A percentile compares a stretch with the other conserved stretches of the same genome.
Evolutionary conservation across 305 asterid species (phyloP).

Genomic region (Fraxinus paxiana): DNA sequence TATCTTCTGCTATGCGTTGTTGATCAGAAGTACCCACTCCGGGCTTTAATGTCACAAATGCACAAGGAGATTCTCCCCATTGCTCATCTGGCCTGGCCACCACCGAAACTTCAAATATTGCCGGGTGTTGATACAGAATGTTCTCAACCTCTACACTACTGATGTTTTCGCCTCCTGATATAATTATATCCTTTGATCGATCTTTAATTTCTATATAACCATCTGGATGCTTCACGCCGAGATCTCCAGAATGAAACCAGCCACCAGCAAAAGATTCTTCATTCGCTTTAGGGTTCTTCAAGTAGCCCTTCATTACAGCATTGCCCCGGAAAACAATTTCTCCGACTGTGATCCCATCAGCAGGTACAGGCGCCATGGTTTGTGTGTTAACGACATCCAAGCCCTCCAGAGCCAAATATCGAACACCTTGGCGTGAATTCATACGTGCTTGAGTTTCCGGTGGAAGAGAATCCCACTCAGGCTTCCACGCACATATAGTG

Average conservation of each 20-base stretch:
- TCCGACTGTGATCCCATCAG: conserved; percentile 78
- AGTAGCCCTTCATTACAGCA: conserved; percentile 83
- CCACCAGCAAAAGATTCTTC: conserved; percentile 68
- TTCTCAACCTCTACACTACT: conserved; percentile 94
- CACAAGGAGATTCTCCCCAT: conserved; percentile 97
- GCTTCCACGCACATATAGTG: conserved; percentile 89
- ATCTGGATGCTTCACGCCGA: conserved; percentile 79
- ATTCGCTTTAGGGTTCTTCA: conserved; percentile 85
- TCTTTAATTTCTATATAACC: conserved; percentile 84
- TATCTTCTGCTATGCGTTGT: conserved; percentile 50
- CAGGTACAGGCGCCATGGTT: conserved; percentile 59
- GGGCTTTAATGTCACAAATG: conserved; percentile 69
- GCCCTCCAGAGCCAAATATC: conserved; percentile 60
- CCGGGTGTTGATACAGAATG: conserved; percentile 69
- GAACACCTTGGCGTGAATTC: conserved; percentile 85
- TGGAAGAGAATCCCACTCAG: conserved; percentile 85
- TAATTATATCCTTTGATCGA: conserved; percentile 82
- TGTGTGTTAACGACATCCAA: conserved; percentile 60
- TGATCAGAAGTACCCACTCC: conserved; percentile 37
- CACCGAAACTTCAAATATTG: conserved; percentile 70
- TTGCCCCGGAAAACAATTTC: conserved; percentile 86
- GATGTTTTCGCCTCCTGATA: conserved; percentile 89
- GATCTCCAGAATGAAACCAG: conserved; percentile 91
- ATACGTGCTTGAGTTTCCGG: conserved; percentile 65
- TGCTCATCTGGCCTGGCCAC: conserved; percentile 82